These are phyloP conservation scores for Linderniella brevidens DNA, from an alignment of 257 asterid genomes.

Conservation along the genomic window DNA sequence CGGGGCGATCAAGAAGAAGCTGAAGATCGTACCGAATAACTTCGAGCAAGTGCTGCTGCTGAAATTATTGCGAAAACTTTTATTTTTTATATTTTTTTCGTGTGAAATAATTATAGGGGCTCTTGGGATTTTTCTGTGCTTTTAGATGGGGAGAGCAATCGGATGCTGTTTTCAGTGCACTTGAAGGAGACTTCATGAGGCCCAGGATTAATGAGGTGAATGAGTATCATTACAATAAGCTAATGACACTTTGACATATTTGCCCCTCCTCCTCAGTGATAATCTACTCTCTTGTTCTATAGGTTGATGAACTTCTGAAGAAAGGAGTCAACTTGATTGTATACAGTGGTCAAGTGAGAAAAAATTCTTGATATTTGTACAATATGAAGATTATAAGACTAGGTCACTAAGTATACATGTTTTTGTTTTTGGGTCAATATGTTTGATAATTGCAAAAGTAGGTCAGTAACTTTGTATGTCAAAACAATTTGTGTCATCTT, in stretches of 20 bases:
- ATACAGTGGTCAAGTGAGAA: conserved; percentile 84
- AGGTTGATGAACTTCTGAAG: conserved; percentile 74
- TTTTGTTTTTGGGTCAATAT: too few species aligned
- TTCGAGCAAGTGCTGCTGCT: conserved; percentile 29
- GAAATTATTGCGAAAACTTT: neutral
- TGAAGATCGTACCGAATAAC: conserved; percentile 51
- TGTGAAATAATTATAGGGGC: neutral
- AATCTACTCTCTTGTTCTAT: conserved; percentile 1
- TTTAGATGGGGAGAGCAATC: conserved; percentile 78
- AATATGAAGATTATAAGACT: too few species aligned
- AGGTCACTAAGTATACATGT: too few species aligned
- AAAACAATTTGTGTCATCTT: too few species aligned
- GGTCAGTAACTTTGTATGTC: too few species aligned
- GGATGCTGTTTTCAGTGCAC: conserved; percentile 27
- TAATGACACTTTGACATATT: neutral
- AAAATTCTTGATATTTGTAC: too few species aligned
- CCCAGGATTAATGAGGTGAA: conserved; percentile 72
- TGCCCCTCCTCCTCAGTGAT: neutral
- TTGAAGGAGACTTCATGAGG: conserved; percentile 68
- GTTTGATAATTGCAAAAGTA: too few species aligned
- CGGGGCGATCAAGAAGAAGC: conserved; percentile 57
- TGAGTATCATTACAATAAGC: neutral
- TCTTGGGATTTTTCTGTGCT: neutral
- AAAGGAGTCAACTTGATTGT: conserved; percentile 74
- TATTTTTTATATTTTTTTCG: neutral